phyloP scores from a whole-genome alignment of 345 rosid species.

The Litchi chinensis region DNA sequence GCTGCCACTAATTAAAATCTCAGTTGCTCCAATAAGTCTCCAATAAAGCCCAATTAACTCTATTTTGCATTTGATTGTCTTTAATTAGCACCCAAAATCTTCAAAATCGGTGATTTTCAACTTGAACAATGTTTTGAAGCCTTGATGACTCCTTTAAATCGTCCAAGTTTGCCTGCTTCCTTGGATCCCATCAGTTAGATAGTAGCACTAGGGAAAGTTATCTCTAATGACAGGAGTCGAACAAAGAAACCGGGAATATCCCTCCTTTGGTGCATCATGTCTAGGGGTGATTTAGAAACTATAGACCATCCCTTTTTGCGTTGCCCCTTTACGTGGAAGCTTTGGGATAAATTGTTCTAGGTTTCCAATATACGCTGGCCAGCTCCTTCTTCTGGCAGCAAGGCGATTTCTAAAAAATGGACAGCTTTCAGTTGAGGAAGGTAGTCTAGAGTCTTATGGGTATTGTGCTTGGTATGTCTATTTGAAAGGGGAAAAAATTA shows the following conservation, averaged over 20 bases:
- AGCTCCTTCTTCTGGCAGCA: neutral
- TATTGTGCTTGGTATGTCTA: neutral
- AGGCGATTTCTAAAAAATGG: neutral
- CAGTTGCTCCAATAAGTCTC: too few species aligned
- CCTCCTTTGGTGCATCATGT: too few species aligned
- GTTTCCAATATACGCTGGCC: neutral
- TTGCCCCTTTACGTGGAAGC: neutral
- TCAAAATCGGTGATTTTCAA: too few species aligned
- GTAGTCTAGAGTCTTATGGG: neutral
- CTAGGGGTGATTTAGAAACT: too few species aligned
- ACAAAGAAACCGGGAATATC: neutral
- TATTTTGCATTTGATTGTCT: too few species aligned
- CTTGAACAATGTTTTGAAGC: too few species aligned
- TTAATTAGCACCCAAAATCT: too few species aligned
- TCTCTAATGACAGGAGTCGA: neutral
- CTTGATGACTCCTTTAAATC: too few species aligned
- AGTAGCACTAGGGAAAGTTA: neutral
- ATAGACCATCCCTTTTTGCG: neutral
- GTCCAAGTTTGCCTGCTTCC: too few species aligned
- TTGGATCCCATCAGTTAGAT: too few species aligned
- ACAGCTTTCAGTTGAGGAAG: neutral
- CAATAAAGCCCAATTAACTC: too few species aligned
- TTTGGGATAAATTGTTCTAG: neutral
- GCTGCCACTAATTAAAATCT: too few species aligned
- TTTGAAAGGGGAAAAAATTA: neutral